Percentiles rank a stretch among this genome's conserved stretches.
Conservation (phyloP, 306 rosid species). For the Purshia tridentata region DNA sequence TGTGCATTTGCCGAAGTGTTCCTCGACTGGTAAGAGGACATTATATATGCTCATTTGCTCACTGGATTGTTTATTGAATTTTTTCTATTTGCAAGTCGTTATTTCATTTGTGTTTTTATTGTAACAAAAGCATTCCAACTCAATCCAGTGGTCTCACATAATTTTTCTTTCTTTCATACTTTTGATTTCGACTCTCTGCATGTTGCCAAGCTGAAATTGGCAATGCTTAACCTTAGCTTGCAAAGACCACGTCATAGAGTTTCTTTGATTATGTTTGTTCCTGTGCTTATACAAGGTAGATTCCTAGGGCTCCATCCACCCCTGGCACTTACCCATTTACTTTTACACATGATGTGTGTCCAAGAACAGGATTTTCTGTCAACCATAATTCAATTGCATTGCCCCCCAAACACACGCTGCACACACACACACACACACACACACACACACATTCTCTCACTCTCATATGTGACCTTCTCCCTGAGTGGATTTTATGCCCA, state of each 20-base stretch:
- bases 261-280: not conserved
- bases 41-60: constrained; percentile 17
- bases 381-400: not conserved
- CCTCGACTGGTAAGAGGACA: constrained; percentile 67
- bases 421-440: too few species aligned
- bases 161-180: not conserved
- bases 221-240: not conserved
- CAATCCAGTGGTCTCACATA: not conserved
- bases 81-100: not conserved
- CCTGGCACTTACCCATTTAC: not conserved
- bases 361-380: not conserved
- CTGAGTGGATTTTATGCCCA: too few species aligned
- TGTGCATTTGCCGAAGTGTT: constrained; percentile 85
- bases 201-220: not conserved
- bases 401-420: too few species aligned
- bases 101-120: not conserved
- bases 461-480: too few species aligned
- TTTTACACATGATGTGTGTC: not conserved
- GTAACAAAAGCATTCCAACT: not conserved
- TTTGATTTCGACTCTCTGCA: not conserved
- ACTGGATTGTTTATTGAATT: not conserved
- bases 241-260: not conserved
- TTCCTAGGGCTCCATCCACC: not conserved
- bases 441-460: too few species aligned
- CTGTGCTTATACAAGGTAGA: not conserved